phyloP scores from a whole-genome alignment of 148 eudicot species.

The Rhododendron henanense region DNA sequence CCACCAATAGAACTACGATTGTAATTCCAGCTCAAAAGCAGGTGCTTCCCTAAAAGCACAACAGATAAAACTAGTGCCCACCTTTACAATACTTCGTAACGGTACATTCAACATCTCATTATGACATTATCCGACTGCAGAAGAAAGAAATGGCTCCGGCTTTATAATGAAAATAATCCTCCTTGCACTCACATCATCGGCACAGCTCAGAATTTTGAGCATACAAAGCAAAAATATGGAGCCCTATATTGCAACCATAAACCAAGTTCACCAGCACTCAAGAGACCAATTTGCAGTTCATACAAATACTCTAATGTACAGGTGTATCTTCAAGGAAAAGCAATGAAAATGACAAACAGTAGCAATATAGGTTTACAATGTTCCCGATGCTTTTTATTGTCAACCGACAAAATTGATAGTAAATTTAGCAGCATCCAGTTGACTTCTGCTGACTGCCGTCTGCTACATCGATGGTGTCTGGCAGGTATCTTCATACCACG shows the following conservation, averaged over 20 bases:
- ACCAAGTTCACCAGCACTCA: background rate
- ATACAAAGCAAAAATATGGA: background rate
- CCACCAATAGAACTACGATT: background rate
- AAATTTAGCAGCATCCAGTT: slow-evolving; percentile 56
- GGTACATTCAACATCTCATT: background rate
- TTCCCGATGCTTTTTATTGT: background rate
- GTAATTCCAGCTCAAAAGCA: background rate
- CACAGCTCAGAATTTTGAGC: background rate
- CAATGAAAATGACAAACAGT: background rate
- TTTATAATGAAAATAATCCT: background rate
- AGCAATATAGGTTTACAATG: background rate
- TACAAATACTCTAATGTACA: slow-evolving; percentile 3
- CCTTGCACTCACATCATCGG: background rate
- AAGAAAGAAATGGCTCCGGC: background rate
- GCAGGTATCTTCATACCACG: slow-evolving; percentile 57
- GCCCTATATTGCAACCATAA: no score
- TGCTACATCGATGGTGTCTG: slow-evolving; percentile 80
- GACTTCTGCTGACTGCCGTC: slow-evolving; percentile 62
- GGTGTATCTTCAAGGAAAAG: background rate
- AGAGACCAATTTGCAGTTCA: background rate
- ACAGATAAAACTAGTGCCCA: background rate
- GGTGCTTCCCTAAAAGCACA: background rate
- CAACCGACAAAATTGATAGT: background rate
- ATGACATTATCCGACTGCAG: background rate
- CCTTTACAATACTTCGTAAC: background rate